phyloP scores from a whole-genome alignment of 345 rosid species.

The Hibiscus trionum region DNA sequence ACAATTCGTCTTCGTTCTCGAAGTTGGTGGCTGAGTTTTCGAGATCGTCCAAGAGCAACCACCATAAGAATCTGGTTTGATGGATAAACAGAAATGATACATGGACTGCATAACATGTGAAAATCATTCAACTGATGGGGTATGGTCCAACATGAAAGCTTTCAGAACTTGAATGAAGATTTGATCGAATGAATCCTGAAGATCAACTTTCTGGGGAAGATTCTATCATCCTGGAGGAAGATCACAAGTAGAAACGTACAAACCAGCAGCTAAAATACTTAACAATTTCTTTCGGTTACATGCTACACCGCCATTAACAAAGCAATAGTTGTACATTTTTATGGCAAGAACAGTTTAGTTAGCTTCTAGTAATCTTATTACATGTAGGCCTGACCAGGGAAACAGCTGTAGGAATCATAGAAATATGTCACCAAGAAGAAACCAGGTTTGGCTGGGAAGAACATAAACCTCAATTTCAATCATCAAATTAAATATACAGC shows the following conservation, averaged over 20 bases:
- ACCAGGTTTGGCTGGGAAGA: too few species aligned
- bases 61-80: constrained; percentile 10
- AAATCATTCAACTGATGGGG: neutral
- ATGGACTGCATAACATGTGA: neutral
- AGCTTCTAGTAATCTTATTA: too few species aligned
- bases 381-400: too few species aligned
- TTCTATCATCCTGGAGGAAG: neutral
- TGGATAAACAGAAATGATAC: constrained; percentile 1
- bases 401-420: too few species aligned
- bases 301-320: neutral
- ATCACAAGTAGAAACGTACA: neutral
- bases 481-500: too few species aligned
- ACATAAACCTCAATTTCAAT: too few species aligned
- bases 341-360: too few species aligned
- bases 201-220: neutral
- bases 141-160: neutral
- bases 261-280: neutral
- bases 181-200: neutral
- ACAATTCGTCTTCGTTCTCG: constrained; percentile 51
- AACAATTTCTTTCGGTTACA: neutral
- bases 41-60: constrained; percentile 40
- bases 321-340: neutral
- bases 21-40: constrained; percentile 55
- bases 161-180: neutral
- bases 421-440: too few species aligned